Evolutionary conservation across 192 early-diverging fungal genomes (phyloP), one percentile per base, ranked within the genome.

Genomic region (Entomortierella beljakovae): DNA sequence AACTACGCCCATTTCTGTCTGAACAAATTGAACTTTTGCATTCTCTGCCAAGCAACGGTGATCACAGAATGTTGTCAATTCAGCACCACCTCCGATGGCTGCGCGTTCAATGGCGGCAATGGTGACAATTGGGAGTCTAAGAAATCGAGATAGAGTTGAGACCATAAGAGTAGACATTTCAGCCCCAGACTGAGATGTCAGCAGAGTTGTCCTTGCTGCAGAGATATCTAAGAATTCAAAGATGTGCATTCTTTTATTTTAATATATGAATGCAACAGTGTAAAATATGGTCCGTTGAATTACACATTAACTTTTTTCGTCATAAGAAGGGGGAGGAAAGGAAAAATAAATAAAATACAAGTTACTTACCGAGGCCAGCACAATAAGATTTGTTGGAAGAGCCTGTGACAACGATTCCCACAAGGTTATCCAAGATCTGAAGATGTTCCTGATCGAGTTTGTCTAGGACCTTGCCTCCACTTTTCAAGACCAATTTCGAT

Each of bases 1-100:
- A 16, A 86, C 84, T 6, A 88, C 80, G 5, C 87, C 89, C 88
- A 90, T 90, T 16, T 83, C 70, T 0, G 84, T 75, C 58, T 92
- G 89, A 1, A 91, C 81, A 70, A 91, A 92, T 25, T 84, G 81
- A n/a, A 90, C 51, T n/a, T 62, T 65, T 6, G 87, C 79, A 1
- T 57, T 38, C 3, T 62, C 62, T 18, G 71, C 42, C 20, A 88
- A 57, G 49, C 89, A 87, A 11, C 89, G 68, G 59, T 86, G 80
- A 49, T 92, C 91, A 72, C 86, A 87, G 16, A 83, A 85, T 6
- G 87, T 85, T 1, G 86, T 81, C 46, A 92, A 68, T 57, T 92
- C 91, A 4, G 89, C 87, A 1, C 91, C 91, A 15, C 90, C 91
- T 10, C 90, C 91, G 22, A 92, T 76, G 31, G 90, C 89, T n/a